Base-by-base conservation (phyloP, 441 rosid species). In the Daphne laureola region DNA sequence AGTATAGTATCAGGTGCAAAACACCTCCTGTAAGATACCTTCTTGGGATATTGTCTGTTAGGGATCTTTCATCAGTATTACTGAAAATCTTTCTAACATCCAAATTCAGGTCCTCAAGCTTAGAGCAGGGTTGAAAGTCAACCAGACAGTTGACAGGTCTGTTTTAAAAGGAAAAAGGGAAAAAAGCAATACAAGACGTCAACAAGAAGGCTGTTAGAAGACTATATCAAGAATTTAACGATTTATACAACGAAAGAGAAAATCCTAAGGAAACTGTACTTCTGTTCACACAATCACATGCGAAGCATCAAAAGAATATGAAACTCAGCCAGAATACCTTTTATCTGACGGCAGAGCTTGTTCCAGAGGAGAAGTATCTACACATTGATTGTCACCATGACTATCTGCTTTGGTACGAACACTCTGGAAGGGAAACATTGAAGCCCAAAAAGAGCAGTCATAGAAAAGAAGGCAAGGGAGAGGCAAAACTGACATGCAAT, bases 41-140 rank as follows among this genome's bases (percentile, higher is more conserved):
- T 73, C 68, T 62, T 3, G 71, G 64, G 41, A 54, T 55, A 48
- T 67, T 65, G 43, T 70, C 78, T 8, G 48, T 43, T 15, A 54
- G 57, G 68, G 57, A 58, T 58, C 51, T 67, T 54, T 74, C 77
- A 36, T 60, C 78, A 53, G 58, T 41, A 42, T 60, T 72, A 49
- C 65, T 68, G 38, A 73, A 59, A 53, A 62, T 69, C 78, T 78
- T 79, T 65, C 73, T 66, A 53, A 79, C 87, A 63, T 80, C 86
- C 83, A 86, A 75, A 74, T 77, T 86, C 49, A 82, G 76, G 71
- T 77, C 84, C 82, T 73, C 86, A 0, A 86, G 87, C 85, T 79
- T 82, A 66, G 82, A 76, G 73, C 87, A 79, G 46, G 89, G 84
- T 58, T 80, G 89, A 68, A 80, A 82, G 57, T 78, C 83, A 69